Evolutionary conservation across 108 stramenopile species (phyloP), one percentile per base, ranked within the genome.

Genomic region (Skeletonema costatum): DNA sequence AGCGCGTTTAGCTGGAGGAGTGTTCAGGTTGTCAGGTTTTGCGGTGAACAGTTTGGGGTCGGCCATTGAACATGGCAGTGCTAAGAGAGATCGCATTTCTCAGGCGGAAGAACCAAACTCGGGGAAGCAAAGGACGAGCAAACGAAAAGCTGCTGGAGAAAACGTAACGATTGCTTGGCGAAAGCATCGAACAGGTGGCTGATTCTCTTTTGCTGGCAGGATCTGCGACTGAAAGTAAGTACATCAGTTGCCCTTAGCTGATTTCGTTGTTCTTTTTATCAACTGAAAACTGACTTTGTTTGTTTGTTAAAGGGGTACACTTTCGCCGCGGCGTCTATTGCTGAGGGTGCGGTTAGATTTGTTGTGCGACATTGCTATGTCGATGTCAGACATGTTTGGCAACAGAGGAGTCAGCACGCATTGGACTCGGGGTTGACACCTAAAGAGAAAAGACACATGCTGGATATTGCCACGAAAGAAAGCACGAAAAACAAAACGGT

Each of bases 161-260:
- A 85, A 71, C 66, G 75, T 85, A n/a, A 16, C 75, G 78, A 33
- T 73, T 83, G 4, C n/a, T 86, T 21, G 81, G 78, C 17, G 80
- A 80, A 72, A 78, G 75, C 14, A 80, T 86, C 36, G 77, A 74
- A 16, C 75, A 80, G 32, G 68, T 86, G 13, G 81, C 79, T 2
- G 85, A 86, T 32, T 81, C 81, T 11, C 62, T 86, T 19, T 39
- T 86, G 12, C 44, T 83, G 16, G 78, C 82, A 13, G 85, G 85
- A 12, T 78, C 85, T 14, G 82, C 85, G 5, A 83, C 82, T 11
- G 85, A 86, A 53, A 61, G 75, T 38, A 51, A 51, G 50, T 51
- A 14, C 50, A 14, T 4, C 50, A 19, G 1, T 19, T 51, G 17
- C 50, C n/a, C 6, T 6, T 25, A n/a, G 19, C 50, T 17, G 19